Percentiles rank a stretch among this genome's conserved stretches.
phyloP scores from a whole-genome alignment of 2,329 filamentous ascomycete species.

The Aureobasidium sp. region DNA sequence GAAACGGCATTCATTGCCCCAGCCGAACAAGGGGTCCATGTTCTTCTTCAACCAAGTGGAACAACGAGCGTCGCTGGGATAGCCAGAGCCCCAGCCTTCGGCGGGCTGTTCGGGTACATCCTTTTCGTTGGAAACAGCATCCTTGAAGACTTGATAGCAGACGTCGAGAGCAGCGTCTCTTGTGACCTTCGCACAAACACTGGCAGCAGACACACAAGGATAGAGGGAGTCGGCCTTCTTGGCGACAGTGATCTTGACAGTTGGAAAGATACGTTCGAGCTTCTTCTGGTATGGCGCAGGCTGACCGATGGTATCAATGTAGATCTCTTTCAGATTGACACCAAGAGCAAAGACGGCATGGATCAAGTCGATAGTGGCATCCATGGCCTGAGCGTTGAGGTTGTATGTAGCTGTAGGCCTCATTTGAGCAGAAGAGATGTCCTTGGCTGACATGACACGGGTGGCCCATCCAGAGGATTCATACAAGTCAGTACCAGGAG shows the following conservation, averaged over 20 bases:
- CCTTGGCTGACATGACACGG: slow-evolving; percentile 70
- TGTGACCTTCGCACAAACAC: slow-evolving; percentile 93
- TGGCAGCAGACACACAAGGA: slow-evolving; percentile 87
- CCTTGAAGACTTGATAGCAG: slow-evolving; percentile 53
- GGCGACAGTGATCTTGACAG: slow-evolving; percentile 44
- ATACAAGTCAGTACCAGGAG: slow-evolving; percentile 50
- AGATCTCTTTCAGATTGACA: slow-evolving; percentile 82
- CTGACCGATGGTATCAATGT: slow-evolving; percentile 87
- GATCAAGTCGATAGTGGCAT: slow-evolving; percentile 80
- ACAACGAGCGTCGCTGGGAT: slow-evolving; percentile 80
- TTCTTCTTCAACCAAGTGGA: slow-evolving; percentile 73
- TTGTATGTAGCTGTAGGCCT: slow-evolving; percentile 63
- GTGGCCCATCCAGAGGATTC: slow-evolving; percentile 76
- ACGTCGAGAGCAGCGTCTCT: slow-evolving; percentile 82
- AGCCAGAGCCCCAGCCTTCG: slow-evolving; percentile 79
- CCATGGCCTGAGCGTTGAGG: slow-evolving; percentile 91
- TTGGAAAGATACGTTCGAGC: slow-evolving; percentile 77
- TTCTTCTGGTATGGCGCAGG: slow-evolving; percentile 78
- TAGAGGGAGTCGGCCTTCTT: slow-evolving; percentile 87
- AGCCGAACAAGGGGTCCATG: slow-evolving; percentile 91
- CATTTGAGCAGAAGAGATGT: slow-evolving; percentile 76
- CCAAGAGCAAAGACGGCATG: slow-evolving; percentile 66
- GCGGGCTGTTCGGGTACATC: slow-evolving; percentile 23
- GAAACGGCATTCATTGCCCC: slow-evolving; percentile 87
- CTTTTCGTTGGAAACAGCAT: slow-evolving; percentile 28